Base-by-base conservation (phyloP, 139 green algal genomes). In the Zygnema circumcarinatum region DNA sequence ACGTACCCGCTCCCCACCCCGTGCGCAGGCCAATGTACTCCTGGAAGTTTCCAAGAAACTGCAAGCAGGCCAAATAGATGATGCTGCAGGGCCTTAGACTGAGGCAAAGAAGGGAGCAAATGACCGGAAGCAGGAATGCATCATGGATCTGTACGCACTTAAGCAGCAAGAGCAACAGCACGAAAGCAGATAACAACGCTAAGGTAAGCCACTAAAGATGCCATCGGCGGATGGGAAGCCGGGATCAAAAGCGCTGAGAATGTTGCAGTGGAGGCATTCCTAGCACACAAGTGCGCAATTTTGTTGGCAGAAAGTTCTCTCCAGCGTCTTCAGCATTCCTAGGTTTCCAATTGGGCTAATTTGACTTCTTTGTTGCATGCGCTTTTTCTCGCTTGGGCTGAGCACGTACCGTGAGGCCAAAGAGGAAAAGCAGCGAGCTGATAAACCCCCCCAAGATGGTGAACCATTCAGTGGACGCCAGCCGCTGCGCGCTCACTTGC, bases 401-500 rank as follows among this genome's bases (percentile, higher is more conserved):
- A n/a, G n/a, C n/a, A n/a, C n/a, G n/a, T 52, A 89, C 84, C 76
- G 84, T 89, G 52, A 89, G 79, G 31, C 41, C 53, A 11, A 89
- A 79, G n/a, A 89, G 76, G 79, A 89, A 89, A 33, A 89, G 84
- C 1, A 89, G 38, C 2, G 80, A 1, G 84, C 76, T 83, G 76
- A 89, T 32, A 67, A 89, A 81, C 20, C 84, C 84, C 16, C 84
- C 84, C 47, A 89, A 29, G 47, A 89, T 89, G 35, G 84, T 89
- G 52, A 89, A 31, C 84, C n/a, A 22, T 79, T 89, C 82, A 52
- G 84, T 74, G 76, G 84, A 89, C 3, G 84, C 84, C 38, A 89
- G 84, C 35, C n/a, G 33, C 29, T 67, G 32, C 11, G n/a, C 31
- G 38, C 38, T 68, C 25, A 89, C 76, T 31, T 89, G 84, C 84